Evolutionary conservation across 2,329 filamentous ascomycete genomes (phyloP), one percentile per base, ranked within the genome.

Genomic region (Scytalidium sp.): DNA sequence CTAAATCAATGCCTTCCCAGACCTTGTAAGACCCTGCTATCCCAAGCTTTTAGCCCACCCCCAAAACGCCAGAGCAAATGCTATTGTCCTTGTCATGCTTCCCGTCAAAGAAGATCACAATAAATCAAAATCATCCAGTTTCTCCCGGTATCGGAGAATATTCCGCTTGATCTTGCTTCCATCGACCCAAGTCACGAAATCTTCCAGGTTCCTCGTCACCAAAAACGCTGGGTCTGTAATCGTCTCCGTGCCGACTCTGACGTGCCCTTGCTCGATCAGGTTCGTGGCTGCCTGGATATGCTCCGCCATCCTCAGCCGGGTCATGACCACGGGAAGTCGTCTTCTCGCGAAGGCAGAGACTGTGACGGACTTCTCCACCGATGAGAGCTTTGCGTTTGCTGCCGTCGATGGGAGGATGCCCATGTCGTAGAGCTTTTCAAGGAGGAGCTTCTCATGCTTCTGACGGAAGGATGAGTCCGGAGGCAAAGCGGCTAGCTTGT

Each of bases 151-250:
- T 71, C 89, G 90, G 82, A 96, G 85, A 56, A 97, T 96, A 66
- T 91, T 94, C 66, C 88, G 82, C 86, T 96, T 96, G 69, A 97
- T 92, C 87, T 97, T 97, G 70, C 90, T 95, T 52, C 90, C 90
- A 62, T 95, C 89, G 9, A 93, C 87, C 93, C 93, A 97, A 0
- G 93, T 97, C 17, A 97, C 88, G 67, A 95, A 96, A 71, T 97
- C 93, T 72, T 97, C 93, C 80, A 96, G 90, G 53, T 84, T 88
- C 57, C 92, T 79, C 32, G 90, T 94, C 7, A 97, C 90, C 47
- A 97, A 70, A 63, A 91, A 97, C 1, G 91, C 92, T 22, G 91
- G 85, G 66, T 97, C 93, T 2, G 89, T 95, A 21, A 97, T 81
- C 1, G 92, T 88, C 64, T 97, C 90, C 0, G 90, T 92, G 11